Conservation (phyloP, 345 rosid genomes). For the Zanthoxylum bungeanum region DNA sequence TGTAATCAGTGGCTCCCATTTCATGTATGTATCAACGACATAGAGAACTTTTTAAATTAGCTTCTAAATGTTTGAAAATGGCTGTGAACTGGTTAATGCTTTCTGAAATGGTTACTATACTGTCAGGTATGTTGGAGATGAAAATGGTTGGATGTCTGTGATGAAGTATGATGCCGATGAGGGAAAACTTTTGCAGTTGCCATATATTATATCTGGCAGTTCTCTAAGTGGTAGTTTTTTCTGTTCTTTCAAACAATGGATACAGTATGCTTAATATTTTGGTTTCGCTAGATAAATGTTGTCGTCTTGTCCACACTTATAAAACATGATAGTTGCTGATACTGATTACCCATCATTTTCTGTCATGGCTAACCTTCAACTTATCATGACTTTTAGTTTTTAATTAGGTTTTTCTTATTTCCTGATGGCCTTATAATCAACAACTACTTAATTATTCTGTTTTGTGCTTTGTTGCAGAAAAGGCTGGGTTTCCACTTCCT, state of each 20-base stretch:
- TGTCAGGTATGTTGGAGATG: conserved; percentile 59
- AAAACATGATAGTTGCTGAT: not conserved
- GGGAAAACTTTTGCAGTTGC: conserved; percentile 41
- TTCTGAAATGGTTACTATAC: conserved; percentile 9
- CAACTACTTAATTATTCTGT: conserved; percentile 14
- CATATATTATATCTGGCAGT: conserved; percentile 44
- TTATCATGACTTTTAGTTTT: not conserved
- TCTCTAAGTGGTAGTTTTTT: conserved; percentile 43
- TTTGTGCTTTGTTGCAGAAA: conserved; percentile 39
- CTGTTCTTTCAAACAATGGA: not conserved
- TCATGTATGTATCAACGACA: conserved; percentile 41
- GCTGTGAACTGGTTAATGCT: conserved; percentile 15
- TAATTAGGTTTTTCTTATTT: not conserved
- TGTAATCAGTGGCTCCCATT: conserved; percentile 47
- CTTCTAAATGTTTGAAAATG: conserved; percentile 11
- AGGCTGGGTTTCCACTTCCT: conserved; percentile 37
- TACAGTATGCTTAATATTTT: not conserved
- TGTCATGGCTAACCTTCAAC: not conserved
- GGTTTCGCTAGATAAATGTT: not conserved
- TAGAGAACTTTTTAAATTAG: conserved; percentile 12
- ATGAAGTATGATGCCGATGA: conserved; percentile 48
- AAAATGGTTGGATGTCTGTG: conserved; percentile 48
- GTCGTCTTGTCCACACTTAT: not conserved
- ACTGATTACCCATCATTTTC: conserved; percentile 5
- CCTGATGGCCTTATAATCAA: not conserved